phyloP scores from a whole-genome alignment of 2,329 filamentous ascomycete genomes.

The Penicillium frequentans region DNA sequence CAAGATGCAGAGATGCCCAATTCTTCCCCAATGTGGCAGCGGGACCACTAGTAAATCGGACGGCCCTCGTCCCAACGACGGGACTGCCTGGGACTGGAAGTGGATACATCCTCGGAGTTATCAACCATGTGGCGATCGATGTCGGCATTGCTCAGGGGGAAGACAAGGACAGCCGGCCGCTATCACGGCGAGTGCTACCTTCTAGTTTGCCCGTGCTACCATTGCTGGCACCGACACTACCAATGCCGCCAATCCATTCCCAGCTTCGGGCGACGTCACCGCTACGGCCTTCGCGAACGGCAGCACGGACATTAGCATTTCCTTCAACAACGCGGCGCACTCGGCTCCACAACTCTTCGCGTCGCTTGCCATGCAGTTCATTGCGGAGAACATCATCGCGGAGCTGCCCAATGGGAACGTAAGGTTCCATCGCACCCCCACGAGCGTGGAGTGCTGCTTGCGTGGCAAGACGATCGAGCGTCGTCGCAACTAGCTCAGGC shows the following conservation, averaged over 20 bases:
- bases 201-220: constrained; percentile 45
- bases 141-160: constrained; percentile 24
- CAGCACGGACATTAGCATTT: constrained; percentile 87
- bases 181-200: constrained; percentile 25
- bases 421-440: constrained; percentile 68
- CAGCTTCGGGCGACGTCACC: constrained; percentile 62
- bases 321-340: constrained; percentile 85
- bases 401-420: constrained; percentile 83
- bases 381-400: constrained; percentile 85
- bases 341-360: constrained; percentile 79
- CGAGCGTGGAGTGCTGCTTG: constrained; percentile 78
- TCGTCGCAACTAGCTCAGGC: constrained; percentile 80
- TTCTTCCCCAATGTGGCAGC: not conserved
- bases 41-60: constrained; percentile 38
- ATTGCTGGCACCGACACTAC: constrained; percentile 54
- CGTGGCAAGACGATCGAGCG: constrained; percentile 75
- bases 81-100: constrained; percentile 27
- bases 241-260: constrained; percentile 67
- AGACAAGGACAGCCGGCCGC: constrained; percentile 28
- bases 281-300: constrained; percentile 62
- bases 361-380: constrained; percentile 72
- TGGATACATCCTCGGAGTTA: constrained; percentile 14
- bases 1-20: constrained; percentile 13
- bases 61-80: constrained; percentile 45
- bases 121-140: not conserved